Evolutionary conservation across 139 green algal genomes (phyloP).

Genomic region (Coelastrella sp.): DNA sequence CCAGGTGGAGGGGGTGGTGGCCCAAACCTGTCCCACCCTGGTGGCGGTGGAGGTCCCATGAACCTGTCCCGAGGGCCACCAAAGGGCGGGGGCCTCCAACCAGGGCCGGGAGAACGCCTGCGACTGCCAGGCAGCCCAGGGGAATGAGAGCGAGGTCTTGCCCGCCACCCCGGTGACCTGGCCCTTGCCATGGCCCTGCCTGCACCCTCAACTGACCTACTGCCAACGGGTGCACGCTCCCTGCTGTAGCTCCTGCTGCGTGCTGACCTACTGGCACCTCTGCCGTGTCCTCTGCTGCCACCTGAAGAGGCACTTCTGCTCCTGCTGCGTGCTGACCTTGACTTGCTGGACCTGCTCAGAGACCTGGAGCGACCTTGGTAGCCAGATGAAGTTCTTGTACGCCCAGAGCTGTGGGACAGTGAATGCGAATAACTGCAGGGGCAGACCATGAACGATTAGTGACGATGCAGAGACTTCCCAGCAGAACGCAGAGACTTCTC

Average conservation of each 20-base stretch:
- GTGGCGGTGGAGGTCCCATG: neutral
- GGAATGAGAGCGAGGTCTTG: neutral
- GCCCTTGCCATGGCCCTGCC: neutral
- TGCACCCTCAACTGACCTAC: neutral
- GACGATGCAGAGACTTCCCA: too few species aligned
- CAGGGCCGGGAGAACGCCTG: too few species aligned
- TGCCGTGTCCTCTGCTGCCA: neutral
- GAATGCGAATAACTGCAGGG: neutral
- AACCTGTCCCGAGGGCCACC: neutral
- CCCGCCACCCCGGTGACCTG: conserved; percentile 3
- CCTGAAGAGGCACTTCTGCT: conserved; percentile 12
- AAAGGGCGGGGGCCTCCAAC: neutral
- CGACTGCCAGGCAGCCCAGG: neutral
- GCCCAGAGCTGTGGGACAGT: neutral
- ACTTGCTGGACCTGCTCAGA: neutral
- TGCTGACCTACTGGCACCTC: neutral
- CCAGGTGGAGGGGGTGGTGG: neutral
- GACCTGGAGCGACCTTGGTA: neutral
- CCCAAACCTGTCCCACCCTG: conserved; percentile 14
- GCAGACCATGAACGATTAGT: too few species aligned
- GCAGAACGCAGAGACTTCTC: too few species aligned
- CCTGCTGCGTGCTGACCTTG: conserved; percentile 1
- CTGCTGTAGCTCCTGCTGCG: conserved; percentile 31
- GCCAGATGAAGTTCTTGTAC: neutral
- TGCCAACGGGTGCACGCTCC: neutral